phyloP scores from a whole-genome alignment of 306 rosid species.

The Calophaca sinica region DNA sequence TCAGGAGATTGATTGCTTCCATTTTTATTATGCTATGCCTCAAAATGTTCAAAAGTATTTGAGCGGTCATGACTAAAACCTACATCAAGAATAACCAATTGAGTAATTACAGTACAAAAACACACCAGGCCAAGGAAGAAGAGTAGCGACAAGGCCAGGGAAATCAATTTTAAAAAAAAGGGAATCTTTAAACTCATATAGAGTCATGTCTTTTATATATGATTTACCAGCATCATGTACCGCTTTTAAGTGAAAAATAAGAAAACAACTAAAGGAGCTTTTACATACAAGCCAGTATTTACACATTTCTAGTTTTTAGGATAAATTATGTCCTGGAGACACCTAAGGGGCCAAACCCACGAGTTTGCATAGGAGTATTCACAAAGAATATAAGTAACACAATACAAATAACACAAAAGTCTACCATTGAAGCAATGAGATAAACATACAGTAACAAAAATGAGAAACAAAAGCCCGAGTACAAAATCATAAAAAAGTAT shows the following conservation, averaged over 20 bases:
- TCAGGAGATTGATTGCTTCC: conserved; percentile 88
- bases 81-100: conserved; percentile 55
- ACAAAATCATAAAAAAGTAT: conserved; percentile 19
- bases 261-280: conserved; percentile 14
- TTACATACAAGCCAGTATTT: conserved; percentile 2
- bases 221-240: conserved; percentile 11
- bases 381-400: neutral
- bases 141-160: no score
- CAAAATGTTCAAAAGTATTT: conserved; percentile 95
- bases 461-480: neutral
- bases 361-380: neutral
- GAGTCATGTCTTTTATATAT: conserved; percentile 7
- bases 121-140: conserved; percentile 37
- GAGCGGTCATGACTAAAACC: conserved; percentile 99
- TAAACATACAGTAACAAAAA: neutral
- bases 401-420: neutral
- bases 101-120: conserved; percentile 26
- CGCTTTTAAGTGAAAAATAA: neutral
- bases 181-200: neutral
- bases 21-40: conserved; percentile 96
- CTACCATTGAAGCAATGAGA: neutral
- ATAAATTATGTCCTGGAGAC: neutral
- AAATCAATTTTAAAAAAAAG: neutral
- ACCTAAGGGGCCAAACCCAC: conserved; percentile 1
- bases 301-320: conserved; percentile 17